Evolutionary conservation across 768 basidiomycete species (phyloP).

Genomic region (Podaxis carcinomalis): DNA sequence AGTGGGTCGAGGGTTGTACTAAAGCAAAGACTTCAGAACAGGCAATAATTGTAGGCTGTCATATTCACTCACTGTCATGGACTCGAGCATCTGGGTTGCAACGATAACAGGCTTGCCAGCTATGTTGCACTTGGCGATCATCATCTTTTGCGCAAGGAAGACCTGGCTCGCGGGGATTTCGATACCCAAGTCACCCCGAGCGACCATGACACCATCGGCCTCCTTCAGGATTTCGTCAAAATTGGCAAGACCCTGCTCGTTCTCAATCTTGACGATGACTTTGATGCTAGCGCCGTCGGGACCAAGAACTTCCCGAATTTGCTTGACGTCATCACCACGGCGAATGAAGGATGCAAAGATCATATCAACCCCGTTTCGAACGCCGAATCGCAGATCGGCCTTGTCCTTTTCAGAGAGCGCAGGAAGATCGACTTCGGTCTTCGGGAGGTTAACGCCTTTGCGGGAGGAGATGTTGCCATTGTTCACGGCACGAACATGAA

Average conservation of each 20-base stretch:
- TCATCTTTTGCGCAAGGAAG: conserved; percentile 99
- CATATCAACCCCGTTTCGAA: conserved; percentile 98
- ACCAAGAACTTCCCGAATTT: conserved; percentile 91
- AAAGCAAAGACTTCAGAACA: conserved; percentile 10
- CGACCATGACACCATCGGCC: conserved; percentile 99
- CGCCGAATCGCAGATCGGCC: conserved; percentile 89
- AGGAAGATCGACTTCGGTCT: conserved; percentile 95
- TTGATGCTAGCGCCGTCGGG: conserved; percentile 95
- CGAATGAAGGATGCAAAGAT: conserved; percentile 99
- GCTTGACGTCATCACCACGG: conserved; percentile 86
- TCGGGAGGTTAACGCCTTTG: conserved; percentile 99
- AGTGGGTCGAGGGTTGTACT: conserved; percentile 98
- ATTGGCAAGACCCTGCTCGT: conserved; percentile 98
- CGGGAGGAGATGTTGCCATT: conserved; percentile 90
- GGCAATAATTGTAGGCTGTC: neutral
- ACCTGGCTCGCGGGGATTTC: conserved; percentile 99
- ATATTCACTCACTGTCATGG: conserved; percentile 74
- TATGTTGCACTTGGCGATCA: conserved; percentile 99
- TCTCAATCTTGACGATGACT: conserved; percentile 99
- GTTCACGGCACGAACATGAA: conserved; percentile 86
- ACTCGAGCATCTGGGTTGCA: conserved; percentile 99
- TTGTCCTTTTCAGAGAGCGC: conserved; percentile 99
- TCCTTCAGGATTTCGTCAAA: conserved; percentile 97
- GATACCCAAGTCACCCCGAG: conserved; percentile 98
- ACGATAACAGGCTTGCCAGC: conserved; percentile 98